A percentile compares a stretch with the other conserved stretches of the same genome.
phyloP scores from a whole-genome alignment of 768 basidiomycete genomes.

The Thelephora ganbajun region DNA sequence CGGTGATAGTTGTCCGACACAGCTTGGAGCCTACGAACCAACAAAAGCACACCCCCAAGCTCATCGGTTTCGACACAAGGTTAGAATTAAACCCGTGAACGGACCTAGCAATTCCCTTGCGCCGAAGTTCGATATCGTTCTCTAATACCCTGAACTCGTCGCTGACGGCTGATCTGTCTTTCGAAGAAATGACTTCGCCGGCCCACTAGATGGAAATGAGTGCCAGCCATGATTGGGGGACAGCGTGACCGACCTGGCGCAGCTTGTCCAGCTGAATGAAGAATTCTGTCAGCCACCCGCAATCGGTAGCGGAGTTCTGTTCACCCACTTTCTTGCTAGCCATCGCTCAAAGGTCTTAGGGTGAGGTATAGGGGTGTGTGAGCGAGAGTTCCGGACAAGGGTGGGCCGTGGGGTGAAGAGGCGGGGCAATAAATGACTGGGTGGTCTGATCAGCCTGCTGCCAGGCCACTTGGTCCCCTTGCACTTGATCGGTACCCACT shows the following conservation, averaged over 20 bases:
- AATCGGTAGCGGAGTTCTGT: neutral
- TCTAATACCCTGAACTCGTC: slow-evolving; percentile 76
- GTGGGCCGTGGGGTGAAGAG: neutral
- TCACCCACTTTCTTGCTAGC: slow-evolving; percentile 48
- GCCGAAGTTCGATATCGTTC: slow-evolving; percentile 69
- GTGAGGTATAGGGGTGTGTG: neutral
- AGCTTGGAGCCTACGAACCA: slow-evolving; percentile 39
- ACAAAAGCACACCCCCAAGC: neutral
- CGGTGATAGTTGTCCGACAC: slow-evolving; percentile 64
- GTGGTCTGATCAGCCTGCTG: neutral
- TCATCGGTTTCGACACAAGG: too few relatives aligned
- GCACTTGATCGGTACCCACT: too few relatives aligned
- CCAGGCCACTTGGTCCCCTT: too few relatives aligned
- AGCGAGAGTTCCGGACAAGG: neutral
- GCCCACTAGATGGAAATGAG: slow-evolving; percentile 49
- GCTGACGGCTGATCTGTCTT: slow-evolving; percentile 66
- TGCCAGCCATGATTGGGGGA: slow-evolving; percentile 13
- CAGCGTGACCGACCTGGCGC: slow-evolving; percentile 41
- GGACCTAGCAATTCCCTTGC: slow-evolving; percentile 59
- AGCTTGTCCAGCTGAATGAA: slow-evolving; percentile 54
- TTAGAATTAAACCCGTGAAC: slow-evolving; percentile 14
- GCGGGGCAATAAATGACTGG: neutral
- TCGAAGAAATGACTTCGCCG: slow-evolving; percentile 74
- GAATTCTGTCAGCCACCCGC: slow-evolving; percentile 4
- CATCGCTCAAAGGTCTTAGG: slow-evolving; percentile 22